Base-by-base conservation (phyloP, 805 yeast species). In the Teunomyces gatunensis region DNA sequence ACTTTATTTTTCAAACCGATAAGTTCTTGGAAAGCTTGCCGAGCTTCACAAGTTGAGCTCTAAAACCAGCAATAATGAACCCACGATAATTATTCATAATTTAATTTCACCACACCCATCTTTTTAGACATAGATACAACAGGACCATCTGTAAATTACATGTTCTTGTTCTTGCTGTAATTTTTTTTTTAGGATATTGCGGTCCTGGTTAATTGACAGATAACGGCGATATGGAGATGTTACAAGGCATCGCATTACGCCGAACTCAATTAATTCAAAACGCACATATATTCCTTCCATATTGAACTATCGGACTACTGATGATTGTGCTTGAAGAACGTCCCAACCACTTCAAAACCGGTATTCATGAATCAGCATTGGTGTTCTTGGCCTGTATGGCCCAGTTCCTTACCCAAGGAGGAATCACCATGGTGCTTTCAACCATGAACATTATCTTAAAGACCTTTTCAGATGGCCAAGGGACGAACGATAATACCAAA, bases 1-100 rank as follows among this genome's bases (percentile, higher is more conserved):
- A 73, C 37, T 87, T 87, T 56, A 73, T 77, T 2, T 64, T 66
- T 32, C 79, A 79, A 12, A 72, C 87, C 1, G 91, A 86, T 58
- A 61, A 54, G 28, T 67, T 60, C 59, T 60, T 65, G 49, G 64
- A 56, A 64, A 68, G 75, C 4, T 58, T 71, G 45, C 57, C 65
- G 29, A 37, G 40, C 12, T 37, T 37, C 25, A 20, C 40, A 7
- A 37, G 40, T n/a, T 37, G 18, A 23, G 18, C 17, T 12, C 20
- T 18, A 18, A 18, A 18, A 18, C 33, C 33, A 30, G n/a, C 33
- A 30, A 6, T 30, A 30, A 30, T 13, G 33, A n/a, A 13, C 6
- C 33, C 13, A 30, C 33, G 33, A 30, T 6, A 30, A 30, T 1
- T 23, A 18, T 18, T 18, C 25, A 23, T 23, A 23, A 4, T 23